phyloP scores from a whole-genome alignment of 257 asterid genomes.

The Vinca minor region DNA sequence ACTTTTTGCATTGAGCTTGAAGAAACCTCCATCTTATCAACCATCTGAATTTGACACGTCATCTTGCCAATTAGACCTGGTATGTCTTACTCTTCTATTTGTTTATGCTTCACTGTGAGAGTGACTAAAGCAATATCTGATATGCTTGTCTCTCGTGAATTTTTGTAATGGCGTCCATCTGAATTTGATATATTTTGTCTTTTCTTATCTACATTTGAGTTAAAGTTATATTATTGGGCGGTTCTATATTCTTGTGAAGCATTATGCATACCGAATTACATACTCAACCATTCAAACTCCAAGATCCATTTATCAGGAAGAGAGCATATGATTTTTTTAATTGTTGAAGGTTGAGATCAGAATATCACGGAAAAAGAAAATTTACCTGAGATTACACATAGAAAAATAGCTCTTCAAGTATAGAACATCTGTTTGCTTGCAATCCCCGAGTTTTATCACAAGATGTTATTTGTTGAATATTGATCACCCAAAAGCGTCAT shows the following conservation, averaged over 20 bases:
- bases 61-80: slow-evolving; percentile 61
- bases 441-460: background rate
- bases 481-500: background rate
- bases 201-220: background rate
- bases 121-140: background rate
- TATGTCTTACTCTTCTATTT: slow-evolving; percentile 26
- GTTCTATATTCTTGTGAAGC: background rate
- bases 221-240: background rate
- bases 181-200: background rate
- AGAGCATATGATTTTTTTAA: background rate
- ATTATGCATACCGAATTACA: background rate
- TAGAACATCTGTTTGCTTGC: background rate
- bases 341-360: background rate
- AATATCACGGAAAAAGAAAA: background rate
- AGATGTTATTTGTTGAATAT: background rate
- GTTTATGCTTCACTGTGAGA: background rate
- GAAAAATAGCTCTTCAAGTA: no score
- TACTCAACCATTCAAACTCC: background rate
- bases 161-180: background rate
- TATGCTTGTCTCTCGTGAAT: background rate
- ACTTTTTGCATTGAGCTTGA: slow-evolving; percentile 67
- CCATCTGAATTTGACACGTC: slow-evolving; percentile 34
- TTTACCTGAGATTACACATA: background rate
- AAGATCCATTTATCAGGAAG: background rate
- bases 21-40: slow-evolving; percentile 41